A percentile compares a stretch with the other conserved stretches of the same genome.
phyloP scores from a whole-genome alignment of 441 rosid species.

The Raphanus hybrid region DNA sequence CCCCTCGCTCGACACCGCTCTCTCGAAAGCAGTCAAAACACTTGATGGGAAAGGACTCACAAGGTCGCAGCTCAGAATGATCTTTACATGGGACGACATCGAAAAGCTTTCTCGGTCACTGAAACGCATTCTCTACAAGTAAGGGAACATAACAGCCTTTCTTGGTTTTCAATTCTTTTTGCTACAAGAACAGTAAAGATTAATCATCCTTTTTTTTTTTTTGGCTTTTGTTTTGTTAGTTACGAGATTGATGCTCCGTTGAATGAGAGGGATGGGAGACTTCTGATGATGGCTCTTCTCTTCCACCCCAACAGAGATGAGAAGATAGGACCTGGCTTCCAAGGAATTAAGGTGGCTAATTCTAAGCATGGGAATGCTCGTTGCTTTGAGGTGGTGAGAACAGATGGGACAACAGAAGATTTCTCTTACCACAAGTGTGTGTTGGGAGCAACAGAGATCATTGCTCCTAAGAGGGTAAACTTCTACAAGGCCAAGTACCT shows the following conservation, averaged over 20 bases:
- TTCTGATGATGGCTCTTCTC: conserved; percentile 60
- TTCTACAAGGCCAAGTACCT: no score
- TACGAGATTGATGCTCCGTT: conserved; percentile 61
- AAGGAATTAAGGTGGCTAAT: conserved; percentile 83
- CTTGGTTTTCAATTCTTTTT: neutral
- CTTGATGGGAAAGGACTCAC: conserved; percentile 48
- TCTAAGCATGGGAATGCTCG: no score
- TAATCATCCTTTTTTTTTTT: neutral
- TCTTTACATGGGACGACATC: conserved; percentile 56
- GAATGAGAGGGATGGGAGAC: conserved; percentile 57
- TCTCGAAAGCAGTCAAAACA: conserved; percentile 44
- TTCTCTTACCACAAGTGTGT: no score
- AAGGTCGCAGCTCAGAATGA: conserved; percentile 44
- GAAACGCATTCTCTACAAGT: conserved; percentile 72
- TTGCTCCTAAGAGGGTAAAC: no score
- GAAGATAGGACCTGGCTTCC: conserved; percentile 77
- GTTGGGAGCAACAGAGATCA: no score
- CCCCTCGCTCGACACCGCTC: conserved; percentile 42
- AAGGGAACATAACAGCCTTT: conserved; percentile 41
- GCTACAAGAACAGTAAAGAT: conserved; percentile 20
- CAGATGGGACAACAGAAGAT: no score
- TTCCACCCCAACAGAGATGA: conserved; percentile 92
- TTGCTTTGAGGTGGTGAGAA: no score
- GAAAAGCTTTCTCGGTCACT: conserved; percentile 52
- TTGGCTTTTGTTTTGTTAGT: conserved; percentile 42